Conservation (phyloP, 2,329 filamentous ascomycete species). For the Venturia asperata region DNA sequence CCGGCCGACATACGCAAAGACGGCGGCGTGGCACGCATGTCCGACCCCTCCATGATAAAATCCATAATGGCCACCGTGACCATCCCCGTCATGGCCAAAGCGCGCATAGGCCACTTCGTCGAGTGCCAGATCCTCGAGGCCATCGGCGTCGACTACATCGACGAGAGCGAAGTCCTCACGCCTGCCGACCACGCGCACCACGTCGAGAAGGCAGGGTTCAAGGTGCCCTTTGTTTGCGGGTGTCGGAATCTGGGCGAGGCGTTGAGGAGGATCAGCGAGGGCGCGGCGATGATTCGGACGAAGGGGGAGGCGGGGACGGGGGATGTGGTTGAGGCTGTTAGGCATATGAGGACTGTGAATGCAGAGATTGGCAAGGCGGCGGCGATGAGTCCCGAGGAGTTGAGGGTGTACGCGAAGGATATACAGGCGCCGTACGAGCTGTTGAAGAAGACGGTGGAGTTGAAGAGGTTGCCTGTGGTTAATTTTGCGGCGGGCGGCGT, state of each 20-base stretch:
- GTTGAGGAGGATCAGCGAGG: slow-evolving; percentile 80
- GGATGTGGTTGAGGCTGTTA: slow-evolving; percentile 92
- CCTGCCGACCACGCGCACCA: slow-evolving; percentile 87
- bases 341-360: slow-evolving; percentile 90
- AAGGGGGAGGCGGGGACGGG: slow-evolving; percentile 97
- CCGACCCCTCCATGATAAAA: slow-evolving; percentile 87
- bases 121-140: slow-evolving; percentile 97
- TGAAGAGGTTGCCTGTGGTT: slow-evolving; percentile 85
- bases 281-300: slow-evolving; percentile 96
- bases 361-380: slow-evolving; percentile 68
- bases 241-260: slow-evolving; percentile 93
- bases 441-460: slow-evolving; percentile 76
- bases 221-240: slow-evolving; percentile 88
- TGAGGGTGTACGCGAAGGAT: slow-evolving; percentile 73
- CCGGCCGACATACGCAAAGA: slow-evolving; percentile 90
- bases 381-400: slow-evolving; percentile 59
- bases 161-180: slow-evolving; percentile 95
- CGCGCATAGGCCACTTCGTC: slow-evolving; percentile 93
- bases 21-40: slow-evolving; percentile 95
- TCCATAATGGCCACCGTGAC: slow-evolving; percentile 93
- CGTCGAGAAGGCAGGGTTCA: slow-evolving; percentile 79
- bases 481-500: slow-evolving; percentile 98
- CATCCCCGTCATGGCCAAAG: slow-evolving; percentile 99
- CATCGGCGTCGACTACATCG: slow-evolving; percentile 93
- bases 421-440: slow-evolving; percentile 71